A percentile compares a stretch with the other conserved stretches of the same genome.
Conservation (phyloP, 2,329 filamentous ascomycete species). For the Beauveria sp. region DNA sequence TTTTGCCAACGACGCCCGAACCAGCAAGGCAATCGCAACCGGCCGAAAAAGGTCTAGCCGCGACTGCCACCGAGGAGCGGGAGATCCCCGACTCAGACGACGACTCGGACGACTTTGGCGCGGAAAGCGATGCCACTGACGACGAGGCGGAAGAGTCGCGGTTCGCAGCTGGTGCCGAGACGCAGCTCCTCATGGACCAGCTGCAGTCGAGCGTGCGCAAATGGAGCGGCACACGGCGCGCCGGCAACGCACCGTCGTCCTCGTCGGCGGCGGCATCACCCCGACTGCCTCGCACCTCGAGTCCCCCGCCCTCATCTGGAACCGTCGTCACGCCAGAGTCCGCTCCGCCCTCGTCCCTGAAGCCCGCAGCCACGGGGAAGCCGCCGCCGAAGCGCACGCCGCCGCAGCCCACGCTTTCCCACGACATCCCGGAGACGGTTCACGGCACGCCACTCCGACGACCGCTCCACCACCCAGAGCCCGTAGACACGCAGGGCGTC, state of each 20-base stretch:
- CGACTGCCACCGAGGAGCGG: slow-evolving; percentile 5
- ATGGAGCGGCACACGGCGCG: slow-evolving; percentile 3
- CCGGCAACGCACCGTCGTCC: neutral
- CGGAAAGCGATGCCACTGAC: slow-evolving; percentile 12
- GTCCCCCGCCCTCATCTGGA: neutral
- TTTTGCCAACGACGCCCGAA: neutral
- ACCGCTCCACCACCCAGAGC: slow-evolving; percentile 20
- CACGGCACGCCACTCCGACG: slow-evolving; percentile 17
- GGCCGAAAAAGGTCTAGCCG: neutral
- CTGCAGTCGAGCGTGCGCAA: slow-evolving; percentile 15
- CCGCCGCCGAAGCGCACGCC: neutral
- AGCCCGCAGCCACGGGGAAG: neutral
- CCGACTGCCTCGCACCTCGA: neutral
- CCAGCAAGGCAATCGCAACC: neutral
- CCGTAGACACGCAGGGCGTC: slow-evolving; percentile 22
- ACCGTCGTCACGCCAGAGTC: slow-evolving; percentile 1
- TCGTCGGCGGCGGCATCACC: neutral
- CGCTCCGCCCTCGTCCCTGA: neutral
- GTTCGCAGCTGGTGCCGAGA: slow-evolving; percentile 25
- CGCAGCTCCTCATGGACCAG: slow-evolving; percentile 27
- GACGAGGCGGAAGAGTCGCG: slow-evolving; percentile 13
- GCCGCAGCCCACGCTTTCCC: neutral
- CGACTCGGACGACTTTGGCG: slow-evolving; percentile 24
- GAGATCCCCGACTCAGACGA: slow-evolving; percentile 47
- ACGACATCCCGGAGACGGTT: slow-evolving; percentile 11